A percentile compares a stretch with the other conserved stretches of the same genome.
These are phyloP conservation scores for Aphanomyces astaci DNA, from an alignment of 352 stramenopile genomes.

Conservation along the genomic window DNA sequence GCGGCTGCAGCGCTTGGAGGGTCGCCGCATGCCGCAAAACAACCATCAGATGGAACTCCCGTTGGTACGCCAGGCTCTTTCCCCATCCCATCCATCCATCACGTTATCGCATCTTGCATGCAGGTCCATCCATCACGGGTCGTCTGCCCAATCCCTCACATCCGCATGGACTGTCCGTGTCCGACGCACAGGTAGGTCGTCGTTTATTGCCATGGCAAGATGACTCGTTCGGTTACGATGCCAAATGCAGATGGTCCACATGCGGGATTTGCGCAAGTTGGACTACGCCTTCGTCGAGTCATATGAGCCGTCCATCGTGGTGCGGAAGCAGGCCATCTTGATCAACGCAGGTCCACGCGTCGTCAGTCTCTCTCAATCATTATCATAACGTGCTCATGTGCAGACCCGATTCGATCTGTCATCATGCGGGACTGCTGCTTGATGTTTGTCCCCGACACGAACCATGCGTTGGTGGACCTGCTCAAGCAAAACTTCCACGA, in stretches of 20 bases:
- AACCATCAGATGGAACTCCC: not conserved
- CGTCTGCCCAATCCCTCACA: not conserved
- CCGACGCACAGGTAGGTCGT: constrained; percentile 16
- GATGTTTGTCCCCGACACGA: constrained; percentile 38
- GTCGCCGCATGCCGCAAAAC: not conserved
- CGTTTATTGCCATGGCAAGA: too few species aligned
- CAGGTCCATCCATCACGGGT: not conserved
- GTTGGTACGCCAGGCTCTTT: not conserved
- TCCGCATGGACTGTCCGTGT: not conserved
- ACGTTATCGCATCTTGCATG: not conserved
- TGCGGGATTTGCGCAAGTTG: constrained; percentile 64
- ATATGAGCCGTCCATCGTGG: constrained; percentile 63
- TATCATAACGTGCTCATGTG: constrained; percentile 9
- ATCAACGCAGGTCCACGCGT: constrained; percentile 49
- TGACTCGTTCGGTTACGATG: too few species aligned
- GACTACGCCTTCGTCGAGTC: constrained; percentile 66
- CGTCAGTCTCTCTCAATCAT: too few species aligned
- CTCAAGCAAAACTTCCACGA: constrained; percentile 57
- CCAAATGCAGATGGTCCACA: constrained; percentile 65
- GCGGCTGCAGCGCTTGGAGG: constrained; percentile 28
- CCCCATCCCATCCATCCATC: not conserved
- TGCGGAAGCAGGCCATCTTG: constrained; percentile 70
- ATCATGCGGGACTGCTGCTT: constrained; percentile 52
- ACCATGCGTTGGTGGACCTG: constrained; percentile 50
- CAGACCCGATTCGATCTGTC: constrained; percentile 60